phyloP scores from a whole-genome alignment of 108 stramenopile species.

The Nitzschia putrida region DNA sequence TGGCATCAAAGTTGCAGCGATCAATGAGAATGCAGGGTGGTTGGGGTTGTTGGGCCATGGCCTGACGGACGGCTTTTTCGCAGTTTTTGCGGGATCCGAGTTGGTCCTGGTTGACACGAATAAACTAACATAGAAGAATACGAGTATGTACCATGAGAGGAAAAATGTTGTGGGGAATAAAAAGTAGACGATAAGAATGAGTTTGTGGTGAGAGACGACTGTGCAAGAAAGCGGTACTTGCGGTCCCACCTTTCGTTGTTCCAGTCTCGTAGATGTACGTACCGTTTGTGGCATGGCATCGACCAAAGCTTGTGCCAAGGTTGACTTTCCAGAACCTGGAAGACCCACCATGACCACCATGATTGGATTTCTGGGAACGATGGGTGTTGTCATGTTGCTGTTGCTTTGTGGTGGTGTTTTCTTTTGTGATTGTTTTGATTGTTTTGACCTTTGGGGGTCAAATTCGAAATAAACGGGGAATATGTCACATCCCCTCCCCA shows the following conservation, averaged over 20 bases:
- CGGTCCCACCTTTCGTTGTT: not conserved
- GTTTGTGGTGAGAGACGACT: no score
- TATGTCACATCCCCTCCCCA: no score
- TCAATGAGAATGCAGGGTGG: conserved; percentile 56
- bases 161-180: no score
- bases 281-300: conserved; percentile 42
- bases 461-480: no score
- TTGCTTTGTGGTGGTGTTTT: no score
- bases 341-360: conserved; percentile 61
- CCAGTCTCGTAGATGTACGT: not conserved
- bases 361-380: conserved; percentile 19
- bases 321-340: conserved; percentile 71
- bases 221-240: no score
- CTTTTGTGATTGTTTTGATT: no score
- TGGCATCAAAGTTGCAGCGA: conserved; percentile 63
- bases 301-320: conserved; percentile 49
- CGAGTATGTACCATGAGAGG: no score
- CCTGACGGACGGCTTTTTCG: conserved; percentile 9
- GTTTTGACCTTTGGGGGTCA: no score
- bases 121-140: conserved; percentile 25
- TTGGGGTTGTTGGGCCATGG: conserved; percentile 3
- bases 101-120: conserved; percentile 69
- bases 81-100: conserved; percentile 53
- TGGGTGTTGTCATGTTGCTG: not conserved
- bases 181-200: no score